Base-by-base conservation (phyloP, 192 early-diverging fungal genomes). In the Entomortierella lignicola region DNA sequence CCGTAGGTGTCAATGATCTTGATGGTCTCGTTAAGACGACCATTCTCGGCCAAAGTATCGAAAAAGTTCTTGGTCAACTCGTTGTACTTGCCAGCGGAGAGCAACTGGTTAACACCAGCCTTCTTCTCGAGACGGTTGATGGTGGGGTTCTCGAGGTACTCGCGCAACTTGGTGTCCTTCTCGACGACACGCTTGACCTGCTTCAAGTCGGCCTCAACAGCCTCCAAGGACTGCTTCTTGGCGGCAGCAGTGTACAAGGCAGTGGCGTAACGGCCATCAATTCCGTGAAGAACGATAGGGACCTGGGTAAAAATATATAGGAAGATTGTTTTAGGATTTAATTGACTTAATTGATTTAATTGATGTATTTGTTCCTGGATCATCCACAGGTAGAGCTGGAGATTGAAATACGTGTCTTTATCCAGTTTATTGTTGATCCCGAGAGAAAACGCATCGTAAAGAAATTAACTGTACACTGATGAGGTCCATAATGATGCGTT, bases 221-320 rank as follows among this genome's bases (percentile, higher is more conserved):
- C 75, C 13, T 92, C 85, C 65, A 98, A 91, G 17, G 77, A 81
- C 69, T 92, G 89, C 87, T 91, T 87, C 75, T 93, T 94, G 71
- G 91, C 85, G 25, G 97, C 97, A 62, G 97, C 97, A 57, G 93
- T 86, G 90, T 92, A 99, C 60, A 99, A 90, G 51, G 97, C 97
- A 18, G 96, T 97, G 55, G 97, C 96, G 83, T 99, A 99, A 74
- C 96, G 94, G 75, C 97, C 97, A 47, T 97, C 94, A 82, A 99
- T 93, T 57, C 96, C 96, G 88, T 94, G 91, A 55, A 99, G 88
- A 51, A 90, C 86, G 34, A 95, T 58, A 23, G 95, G 95, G 52
- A 91, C 88, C 94, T 97, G 82, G 23, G 37, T 30, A 63, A 23
- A 5, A 12, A 63, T 5, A 51, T 4, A 21, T 30, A 44, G 37